Evolutionary conservation across 2,329 filamentous ascomycete species (phyloP).

Genomic region (Phoma sp.): DNA sequence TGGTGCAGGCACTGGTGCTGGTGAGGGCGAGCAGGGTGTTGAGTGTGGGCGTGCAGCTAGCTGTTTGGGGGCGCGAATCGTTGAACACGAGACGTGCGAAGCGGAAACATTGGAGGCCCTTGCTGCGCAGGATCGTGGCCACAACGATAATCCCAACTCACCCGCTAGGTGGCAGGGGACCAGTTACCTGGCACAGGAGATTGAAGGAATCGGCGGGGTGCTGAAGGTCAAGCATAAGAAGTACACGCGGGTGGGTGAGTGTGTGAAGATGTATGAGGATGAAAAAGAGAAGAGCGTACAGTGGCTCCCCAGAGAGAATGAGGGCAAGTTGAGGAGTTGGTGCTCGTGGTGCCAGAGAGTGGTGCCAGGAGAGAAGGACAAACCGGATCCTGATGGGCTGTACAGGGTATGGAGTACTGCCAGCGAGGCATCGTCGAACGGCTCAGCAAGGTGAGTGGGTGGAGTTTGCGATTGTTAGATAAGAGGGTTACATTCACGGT

Average conservation of each 20-base stretch:
- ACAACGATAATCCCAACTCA: constrained; percentile 28
- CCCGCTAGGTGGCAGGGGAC: constrained; percentile 61
- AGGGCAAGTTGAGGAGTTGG: constrained; percentile 76
- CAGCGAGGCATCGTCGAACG: constrained; percentile 7
- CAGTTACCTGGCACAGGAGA: constrained; percentile 85
- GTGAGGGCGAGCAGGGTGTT: constrained; percentile 86
- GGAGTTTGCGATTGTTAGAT: no score
- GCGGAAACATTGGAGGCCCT: constrained; percentile 68
- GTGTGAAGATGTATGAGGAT: constrained; percentile 82
- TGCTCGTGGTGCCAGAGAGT: constrained; percentile 90
- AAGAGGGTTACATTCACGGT: no score
- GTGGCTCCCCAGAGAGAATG: constrained; percentile 73
- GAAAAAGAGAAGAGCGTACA: constrained; percentile 54
- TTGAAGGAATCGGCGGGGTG: constrained; percentile 86
- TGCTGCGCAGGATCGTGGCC: constrained; percentile 35
- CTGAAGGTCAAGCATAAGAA: constrained; percentile 89
- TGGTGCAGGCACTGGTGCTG: constrained; percentile 83
- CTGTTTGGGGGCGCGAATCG: constrained; percentile 77
- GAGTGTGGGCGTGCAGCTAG: constrained; percentile 79
- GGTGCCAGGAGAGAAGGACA: constrained; percentile 64
- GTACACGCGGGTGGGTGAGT: constrained; percentile 79
- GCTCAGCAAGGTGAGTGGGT: no score
- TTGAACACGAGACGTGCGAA: constrained; percentile 84
- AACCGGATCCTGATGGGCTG: constrained; percentile 4
- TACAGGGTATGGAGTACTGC: constrained; percentile 12